Evolutionary conservation across 2,329 filamentous ascomycete species (phyloP).

Genomic region (Clarireedia homoeocarpa): DNA sequence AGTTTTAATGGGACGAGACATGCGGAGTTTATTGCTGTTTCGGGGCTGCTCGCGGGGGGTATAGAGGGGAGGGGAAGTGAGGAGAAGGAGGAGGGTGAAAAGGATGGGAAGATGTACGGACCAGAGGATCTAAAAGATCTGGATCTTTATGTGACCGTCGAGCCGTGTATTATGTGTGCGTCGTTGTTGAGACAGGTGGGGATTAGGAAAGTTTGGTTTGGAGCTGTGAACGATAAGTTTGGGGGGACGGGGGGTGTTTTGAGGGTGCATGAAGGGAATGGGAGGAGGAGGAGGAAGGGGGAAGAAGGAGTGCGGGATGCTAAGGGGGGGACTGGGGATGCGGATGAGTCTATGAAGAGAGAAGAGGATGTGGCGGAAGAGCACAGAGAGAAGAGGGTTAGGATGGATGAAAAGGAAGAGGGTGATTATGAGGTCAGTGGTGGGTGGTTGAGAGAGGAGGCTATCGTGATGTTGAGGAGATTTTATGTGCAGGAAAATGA

Average conservation of each 20-base stretch:
- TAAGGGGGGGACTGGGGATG: conserved; percentile 60
- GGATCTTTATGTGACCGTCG: conserved; percentile 91
- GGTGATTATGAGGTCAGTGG: conserved; percentile 74
- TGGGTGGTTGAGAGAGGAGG: conserved; percentile 74
- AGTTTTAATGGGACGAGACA: conserved; percentile 88
- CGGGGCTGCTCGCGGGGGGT: conserved; percentile 40
- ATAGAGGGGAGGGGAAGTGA: neutral
- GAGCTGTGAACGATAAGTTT: conserved; percentile 93
- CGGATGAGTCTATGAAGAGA: conserved; percentile 25
- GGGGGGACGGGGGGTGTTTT: conserved; percentile 93
- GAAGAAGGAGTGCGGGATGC: neutral
- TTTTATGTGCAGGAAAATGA: conserved; percentile 99
- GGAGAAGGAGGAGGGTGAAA: neutral
- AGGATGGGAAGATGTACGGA: conserved; percentile 40
- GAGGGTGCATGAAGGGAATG: conserved; percentile 54
- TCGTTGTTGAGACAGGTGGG: conserved; percentile 82
- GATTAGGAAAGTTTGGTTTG: conserved; percentile 88
- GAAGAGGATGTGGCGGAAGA: conserved; percentile 50
- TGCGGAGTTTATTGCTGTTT: conserved; percentile 87
- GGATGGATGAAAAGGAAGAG: conserved; percentile 46
- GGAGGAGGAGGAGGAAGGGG: conserved; percentile 6
- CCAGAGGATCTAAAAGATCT: conserved; percentile 60
- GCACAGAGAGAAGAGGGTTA: conserved; percentile 10
- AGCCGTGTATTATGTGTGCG: conserved; percentile 98
- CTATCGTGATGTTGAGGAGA: conserved; percentile 81